A percentile compares a stretch with the other conserved stretches of the same genome.
Conservation (phyloP, 106 monocot species). For the Dioscorea dumetorum region DNA sequence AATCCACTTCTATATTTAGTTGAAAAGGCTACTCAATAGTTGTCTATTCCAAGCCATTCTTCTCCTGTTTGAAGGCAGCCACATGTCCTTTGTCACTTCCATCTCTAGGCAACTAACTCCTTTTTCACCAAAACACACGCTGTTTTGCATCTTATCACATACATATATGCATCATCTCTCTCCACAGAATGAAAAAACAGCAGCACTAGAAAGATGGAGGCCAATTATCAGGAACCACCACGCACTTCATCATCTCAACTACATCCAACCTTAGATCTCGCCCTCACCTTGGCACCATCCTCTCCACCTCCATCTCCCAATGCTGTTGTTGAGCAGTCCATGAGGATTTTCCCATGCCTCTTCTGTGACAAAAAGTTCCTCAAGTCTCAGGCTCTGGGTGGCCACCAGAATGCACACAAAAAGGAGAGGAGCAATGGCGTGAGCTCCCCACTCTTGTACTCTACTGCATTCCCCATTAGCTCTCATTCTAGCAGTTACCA, state of each 20-base stretch:
- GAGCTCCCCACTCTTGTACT: conserved; percentile 13
- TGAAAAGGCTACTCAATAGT: no score
- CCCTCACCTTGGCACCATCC: conserved; percentile 24
- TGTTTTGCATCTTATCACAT: no score
- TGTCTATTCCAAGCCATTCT: no score
- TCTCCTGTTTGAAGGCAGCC: no score
- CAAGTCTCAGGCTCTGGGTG: conserved; percentile 81
- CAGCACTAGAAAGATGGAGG: not conserved
- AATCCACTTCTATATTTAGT: no score
- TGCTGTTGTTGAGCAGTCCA: conserved; percentile 10
- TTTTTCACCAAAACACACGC: no score
- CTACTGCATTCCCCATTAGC: conserved; percentile 21
- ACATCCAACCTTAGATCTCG: conserved; percentile 13
- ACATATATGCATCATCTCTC: no score
- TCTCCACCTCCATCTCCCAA: not conserved
- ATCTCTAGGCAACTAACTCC: no score
- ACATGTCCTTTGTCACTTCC: no score
- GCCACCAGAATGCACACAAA: conserved; percentile 88
- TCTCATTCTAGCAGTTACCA: conserved; percentile 24
- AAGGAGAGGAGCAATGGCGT: conserved; percentile 58
- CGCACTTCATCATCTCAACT: not conserved
- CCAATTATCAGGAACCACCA: not conserved
- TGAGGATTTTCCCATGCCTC: conserved; percentile 70
- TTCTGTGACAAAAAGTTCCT: conserved; percentile 91
- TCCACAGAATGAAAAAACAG: not conserved